Conservation (phyloP, 1,139 yeast genomes). For the Sugiyamaella pinicola region DNA sequence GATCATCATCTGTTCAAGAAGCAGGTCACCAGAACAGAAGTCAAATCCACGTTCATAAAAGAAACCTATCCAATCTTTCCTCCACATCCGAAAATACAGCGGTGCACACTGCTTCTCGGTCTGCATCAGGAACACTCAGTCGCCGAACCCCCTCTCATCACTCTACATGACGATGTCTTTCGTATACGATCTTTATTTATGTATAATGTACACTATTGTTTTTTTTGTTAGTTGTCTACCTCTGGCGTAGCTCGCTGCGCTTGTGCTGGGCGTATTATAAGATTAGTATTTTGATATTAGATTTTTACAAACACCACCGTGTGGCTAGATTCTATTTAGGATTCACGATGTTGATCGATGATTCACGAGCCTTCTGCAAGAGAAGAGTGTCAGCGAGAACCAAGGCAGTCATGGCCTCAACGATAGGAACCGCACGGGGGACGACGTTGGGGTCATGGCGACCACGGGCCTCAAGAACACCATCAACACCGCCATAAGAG, state of each 20-base stretch:
- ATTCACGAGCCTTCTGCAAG: slow-evolving; percentile 84
- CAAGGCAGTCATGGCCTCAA: slow-evolving; percentile 96
- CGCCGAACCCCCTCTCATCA: slow-evolving; percentile 17
- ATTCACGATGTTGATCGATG: slow-evolving; percentile 40
- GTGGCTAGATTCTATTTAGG: slow-evolving; percentile 5
- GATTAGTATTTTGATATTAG: too few relatives aligned
- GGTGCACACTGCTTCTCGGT: slow-evolving; percentile 1
- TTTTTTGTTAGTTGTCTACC: neutral
- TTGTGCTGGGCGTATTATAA: neutral
- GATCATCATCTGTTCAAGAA: slow-evolving; percentile 9
- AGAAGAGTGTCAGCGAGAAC: slow-evolving; percentile 84
- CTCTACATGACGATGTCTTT: slow-evolving; percentile 6
- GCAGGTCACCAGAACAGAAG: slow-evolving; percentile 4
- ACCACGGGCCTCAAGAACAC: slow-evolving; percentile 92
- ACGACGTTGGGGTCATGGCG: slow-evolving; percentile 99
- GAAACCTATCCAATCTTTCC: slow-evolving; percentile 34
- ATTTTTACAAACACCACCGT: too few relatives aligned
- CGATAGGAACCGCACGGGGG: slow-evolving; percentile 98
- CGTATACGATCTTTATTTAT: slow-evolving; percentile 1
- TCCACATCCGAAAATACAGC: slow-evolving; percentile 7
- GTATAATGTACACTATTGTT: slow-evolving; percentile 1
- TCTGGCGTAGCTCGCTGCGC: neutral
- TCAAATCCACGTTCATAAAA: slow-evolving; percentile 23
- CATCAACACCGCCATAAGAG: slow-evolving; percentile 81
- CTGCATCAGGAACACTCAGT: slow-evolving; percentile 16